A percentile compares a stretch with the other conserved stretches of the same genome.
phyloP scores from a whole-genome alignment of 1,284 basidiomycete genomes.

The Papiliotrema terrestris region DNA sequence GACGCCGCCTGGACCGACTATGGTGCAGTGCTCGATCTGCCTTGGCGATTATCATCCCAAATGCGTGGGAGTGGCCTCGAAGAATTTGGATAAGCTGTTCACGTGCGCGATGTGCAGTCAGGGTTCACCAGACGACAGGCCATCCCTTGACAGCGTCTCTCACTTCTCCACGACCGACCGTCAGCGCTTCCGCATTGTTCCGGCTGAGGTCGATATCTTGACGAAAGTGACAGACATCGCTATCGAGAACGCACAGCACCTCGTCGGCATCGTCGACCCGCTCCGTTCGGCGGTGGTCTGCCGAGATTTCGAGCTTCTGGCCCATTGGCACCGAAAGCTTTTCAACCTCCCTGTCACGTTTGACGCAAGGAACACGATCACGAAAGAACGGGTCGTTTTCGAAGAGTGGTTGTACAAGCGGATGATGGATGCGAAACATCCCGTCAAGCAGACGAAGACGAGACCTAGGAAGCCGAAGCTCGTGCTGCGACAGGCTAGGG shows the following conservation, averaged over 20 bases:
- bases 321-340: constrained; percentile 37
- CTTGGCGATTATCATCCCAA: constrained; percentile 35
- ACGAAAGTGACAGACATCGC: constrained; percentile 17
- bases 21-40: constrained; percentile 34
- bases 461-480: constrained; percentile 33
- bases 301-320: constrained; percentile 14
- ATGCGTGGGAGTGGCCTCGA: constrained; percentile 31
- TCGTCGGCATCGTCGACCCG: constrained; percentile 25
- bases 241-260: constrained; percentile 16
- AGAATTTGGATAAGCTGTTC: constrained; percentile 22
- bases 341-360: constrained; percentile 33
- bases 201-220: constrained; percentile 17
- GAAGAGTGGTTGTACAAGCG: constrained; percentile 33
- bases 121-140: constrained; percentile 26
- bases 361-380: constrained; percentile 20
- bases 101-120: constrained; percentile 41
- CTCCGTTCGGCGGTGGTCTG: constrained; percentile 9
- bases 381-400: constrained; percentile 23
- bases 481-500: constrained; percentile 18
- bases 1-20: constrained; percentile 9
- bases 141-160: constrained; percentile 24
- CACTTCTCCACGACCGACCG: constrained; percentile 14
- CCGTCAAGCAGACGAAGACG: constrained; percentile 7
- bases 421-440: constrained; percentile 21
- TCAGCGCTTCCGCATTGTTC: constrained; percentile 31